Percentiles rank a stretch among this genome's conserved stretches.
Conservation (phyloP, 2,329 filamentous ascomycete species). For the Tetracladium maxilliforme region DNA sequence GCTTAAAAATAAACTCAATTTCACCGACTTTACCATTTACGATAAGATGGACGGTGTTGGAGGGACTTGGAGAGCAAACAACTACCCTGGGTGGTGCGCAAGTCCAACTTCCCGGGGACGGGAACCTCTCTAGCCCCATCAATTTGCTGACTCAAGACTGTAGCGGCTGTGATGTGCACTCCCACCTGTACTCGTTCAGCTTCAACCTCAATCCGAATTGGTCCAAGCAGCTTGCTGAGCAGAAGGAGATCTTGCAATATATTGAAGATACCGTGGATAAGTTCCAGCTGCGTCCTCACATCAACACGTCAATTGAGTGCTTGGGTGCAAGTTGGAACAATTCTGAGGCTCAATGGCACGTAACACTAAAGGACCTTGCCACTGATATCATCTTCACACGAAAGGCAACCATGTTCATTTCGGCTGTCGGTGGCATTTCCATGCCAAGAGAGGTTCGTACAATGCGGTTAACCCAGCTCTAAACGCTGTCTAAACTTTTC, state of each 20-base stretch:
- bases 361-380: constrained; percentile 1
- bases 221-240: constrained; percentile 17
- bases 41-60: constrained; percentile 15
- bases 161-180: constrained; percentile 15
- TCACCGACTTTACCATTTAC: constrained; percentile 15
- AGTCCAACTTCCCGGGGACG: too few species aligned
- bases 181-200: constrained; percentile 25
- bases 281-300: constrained; percentile 9
- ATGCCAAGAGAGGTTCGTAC: background rate
- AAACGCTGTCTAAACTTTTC: too few species aligned
- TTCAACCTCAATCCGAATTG: constrained; percentile 24
- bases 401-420: constrained; percentile 1
- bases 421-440: constrained; percentile 1
- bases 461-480: background rate
- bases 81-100: constrained; percentile 14
- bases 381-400: background rate
- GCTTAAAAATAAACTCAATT: constrained; percentile 15
- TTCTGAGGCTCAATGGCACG: too few species aligned
- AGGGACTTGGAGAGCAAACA: constrained; percentile 16
- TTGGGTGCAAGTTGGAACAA: too few species aligned
- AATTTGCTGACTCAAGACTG: too few species aligned
- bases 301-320: constrained; percentile 3
- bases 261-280: constrained; percentile 7
- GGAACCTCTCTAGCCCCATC: too few species aligned
- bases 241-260: constrained; percentile 18